Percentiles rank a stretch among this genome's conserved stretches.
These are phyloP conservation scores for Ogataea neopini DNA, from an alignment of 805 yeast genomes.

Conservation along the genomic window DNA sequence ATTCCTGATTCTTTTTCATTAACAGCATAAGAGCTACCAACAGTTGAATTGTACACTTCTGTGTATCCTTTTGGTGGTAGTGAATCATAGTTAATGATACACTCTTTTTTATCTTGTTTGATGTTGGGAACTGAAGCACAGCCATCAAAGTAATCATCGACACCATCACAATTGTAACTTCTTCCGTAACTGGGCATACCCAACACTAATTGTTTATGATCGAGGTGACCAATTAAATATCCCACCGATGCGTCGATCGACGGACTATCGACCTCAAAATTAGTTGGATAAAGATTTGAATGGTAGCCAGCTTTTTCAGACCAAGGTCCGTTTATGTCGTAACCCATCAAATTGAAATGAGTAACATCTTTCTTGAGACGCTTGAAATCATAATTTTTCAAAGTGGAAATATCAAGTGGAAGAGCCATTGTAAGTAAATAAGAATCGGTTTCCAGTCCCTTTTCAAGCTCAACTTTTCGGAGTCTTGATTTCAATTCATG, in stretches of 20 bases:
- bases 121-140: constrained; percentile 23
- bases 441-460: constrained; percentile 20
- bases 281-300: constrained; percentile 54
- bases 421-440: constrained; percentile 70
- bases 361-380: constrained; percentile 61
- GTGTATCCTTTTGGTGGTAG: constrained; percentile 29
- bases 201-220: constrained; percentile 52
- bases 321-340: constrained; percentile 86
- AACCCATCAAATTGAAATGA: constrained; percentile 88
- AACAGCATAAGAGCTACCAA: constrained; percentile 57
- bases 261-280: constrained; percentile 28
- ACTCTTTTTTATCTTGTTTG: constrained; percentile 19
- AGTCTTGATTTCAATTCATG: constrained; percentile 41
- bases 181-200: constrained; percentile 91
- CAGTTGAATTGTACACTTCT: constrained; percentile 53
- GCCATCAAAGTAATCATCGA: constrained; percentile 16
- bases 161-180: constrained; percentile 20
- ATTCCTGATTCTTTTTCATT: constrained; percentile 40
- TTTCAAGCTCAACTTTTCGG: constrained; percentile 37
- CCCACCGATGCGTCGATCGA: constrained; percentile 48
- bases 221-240: constrained; percentile 29
- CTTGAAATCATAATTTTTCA: constrained; percentile 43
- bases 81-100: constrained; percentile 24
- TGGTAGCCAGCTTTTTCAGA: constrained; percentile 62
- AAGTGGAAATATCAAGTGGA: constrained; percentile 60